Evolutionary conservation across 768 basidiomycete genomes (phyloP), one percentile per base, ranked within the genome.

Genomic region (Calocera viscosa): DNA sequence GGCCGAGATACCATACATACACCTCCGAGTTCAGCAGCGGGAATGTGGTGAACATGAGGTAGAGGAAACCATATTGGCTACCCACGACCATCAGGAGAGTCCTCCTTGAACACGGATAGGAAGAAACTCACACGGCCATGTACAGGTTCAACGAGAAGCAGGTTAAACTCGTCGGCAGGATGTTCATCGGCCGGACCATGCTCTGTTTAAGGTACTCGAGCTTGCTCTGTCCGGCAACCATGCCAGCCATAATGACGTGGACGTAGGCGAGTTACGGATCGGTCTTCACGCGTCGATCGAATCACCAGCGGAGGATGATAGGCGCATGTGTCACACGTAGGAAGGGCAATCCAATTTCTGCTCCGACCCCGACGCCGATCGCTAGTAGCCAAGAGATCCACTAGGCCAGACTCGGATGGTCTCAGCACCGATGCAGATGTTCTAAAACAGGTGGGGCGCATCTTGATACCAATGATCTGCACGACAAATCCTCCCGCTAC

Each of bases 291-390:
- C 34, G 66, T 7, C 35, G 71, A 63, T 74, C 73, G 1, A 79
- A 80, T n/a, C 76, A 76, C 26, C 82, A 80, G 32, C 79, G 71
- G 16, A 84, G 83, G 40, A 91, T 80, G 39, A 89, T 77, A 0
- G 90, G 90, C 0, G 81, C 85, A 71, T 90, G 91, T 0, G 90
- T 90, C 75, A 91, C 90, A 33, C 77, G 78, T n/a, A 89, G 76
- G 38, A 88, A 72, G 14, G 87, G 84, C 26, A 89, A 80, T 7
- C 82, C 86, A 2, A 86, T 63, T 0, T 49, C 16, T 30, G 53
- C 53, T 16, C 53, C 53, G 19, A 68, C 49, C 63, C 53, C 68
- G 17, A 64, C 43, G 33, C 85, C 80, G 53, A 80, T 73, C 65
- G 82, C 74, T 72, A 87, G 87, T 3, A 89, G 78, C 71, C 81